Base-by-base conservation (phyloP, 176 grass and related monocot genomes). In the Raddia guianensis region DNA sequence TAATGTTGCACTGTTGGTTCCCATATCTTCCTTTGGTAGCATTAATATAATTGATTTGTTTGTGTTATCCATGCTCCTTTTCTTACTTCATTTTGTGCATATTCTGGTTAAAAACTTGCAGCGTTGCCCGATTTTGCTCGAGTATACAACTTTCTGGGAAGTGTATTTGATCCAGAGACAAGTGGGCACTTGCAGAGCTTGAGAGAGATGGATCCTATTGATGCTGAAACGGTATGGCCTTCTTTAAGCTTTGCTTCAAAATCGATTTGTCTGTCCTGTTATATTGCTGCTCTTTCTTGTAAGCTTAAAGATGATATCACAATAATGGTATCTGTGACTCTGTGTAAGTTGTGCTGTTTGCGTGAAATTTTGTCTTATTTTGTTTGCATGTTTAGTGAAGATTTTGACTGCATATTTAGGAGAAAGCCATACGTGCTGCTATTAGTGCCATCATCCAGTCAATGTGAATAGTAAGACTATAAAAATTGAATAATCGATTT, bases 111-210 rank as follows among this genome's bases (percentile, higher is more conserved):
- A 79, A 70, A 79, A 71, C 45, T 71, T 89, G 75, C 32, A 97
- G 89, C 48, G 51, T 84, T 90, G 89, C 91, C 91, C 77, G 91
- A 94, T 61, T 97, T 97, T 79, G 60, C 86, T 65, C 88, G 60
- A 82, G 92, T 95, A 42, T 95, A 98, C 84, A 78, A 61, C 77
- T 98, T 98, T 72, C 90, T 98, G 46, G 96, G 92, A 21, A 93
- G 90, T 37, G 44, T 95, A 73, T 98, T 98, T 91, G 96, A 98
- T 63, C 96, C 92, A 45, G 88, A 80, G 15, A 84, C 84, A 65
- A 95, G 50, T 59, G 92, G 86, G 0, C 96, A 98, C 79, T 79
- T 95, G 79, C 57, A 95, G 70, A 82, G 77, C 44, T 76, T 98
- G 80, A 89, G 75, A 67, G 88, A 93, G 76, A 95, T 98, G 96